Conservation (phyloP, 1,284 basidiomycete species). For the Phlebopus sp. region DNA sequence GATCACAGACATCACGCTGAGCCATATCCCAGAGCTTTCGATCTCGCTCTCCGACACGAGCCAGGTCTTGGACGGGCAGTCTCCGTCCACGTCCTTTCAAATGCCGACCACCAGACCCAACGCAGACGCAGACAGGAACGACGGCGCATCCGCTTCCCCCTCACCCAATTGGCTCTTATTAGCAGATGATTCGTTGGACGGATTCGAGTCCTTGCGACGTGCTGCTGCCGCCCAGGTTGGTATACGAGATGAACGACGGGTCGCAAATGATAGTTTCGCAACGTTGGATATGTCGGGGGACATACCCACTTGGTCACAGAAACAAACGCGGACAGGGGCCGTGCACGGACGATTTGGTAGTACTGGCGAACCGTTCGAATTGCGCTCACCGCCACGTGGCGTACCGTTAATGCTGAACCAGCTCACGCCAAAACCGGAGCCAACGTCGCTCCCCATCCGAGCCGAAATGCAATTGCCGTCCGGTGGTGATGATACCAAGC, state of each 20-base stretch:
- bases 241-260: too few species aligned
- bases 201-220: conserved; percentile 40
- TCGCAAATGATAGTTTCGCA: conserved; percentile 32
- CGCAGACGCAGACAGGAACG: conserved; percentile 8
- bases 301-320: too few species aligned
- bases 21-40: conserved; percentile 45
- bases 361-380: too few species aligned
- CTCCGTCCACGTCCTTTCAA: conserved; percentile 48
- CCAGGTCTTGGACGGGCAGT: conserved; percentile 18
- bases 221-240: too few species aligned
- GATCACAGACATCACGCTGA: conserved; percentile 41
- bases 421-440: conserved; percentile 39
- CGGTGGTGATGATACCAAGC: neutral
- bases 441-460: too few species aligned
- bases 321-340: too few species aligned
- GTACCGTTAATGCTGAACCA: conserved; percentile 36
- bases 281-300: conserved; percentile 19
- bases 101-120: conserved; percentile 34
- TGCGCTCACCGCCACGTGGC: too few species aligned
- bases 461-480: too few species aligned
- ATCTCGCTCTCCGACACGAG: conserved; percentile 38
- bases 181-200: conserved; percentile 32
- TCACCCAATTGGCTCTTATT: conserved; percentile 37
- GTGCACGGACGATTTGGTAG: too few species aligned
- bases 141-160: too few species aligned